Evolutionary conservation across 345 rosid genomes (phyloP), one percentile per base, ranked within the genome.

Genomic region (Melaleuca quinquenervia): DNA sequence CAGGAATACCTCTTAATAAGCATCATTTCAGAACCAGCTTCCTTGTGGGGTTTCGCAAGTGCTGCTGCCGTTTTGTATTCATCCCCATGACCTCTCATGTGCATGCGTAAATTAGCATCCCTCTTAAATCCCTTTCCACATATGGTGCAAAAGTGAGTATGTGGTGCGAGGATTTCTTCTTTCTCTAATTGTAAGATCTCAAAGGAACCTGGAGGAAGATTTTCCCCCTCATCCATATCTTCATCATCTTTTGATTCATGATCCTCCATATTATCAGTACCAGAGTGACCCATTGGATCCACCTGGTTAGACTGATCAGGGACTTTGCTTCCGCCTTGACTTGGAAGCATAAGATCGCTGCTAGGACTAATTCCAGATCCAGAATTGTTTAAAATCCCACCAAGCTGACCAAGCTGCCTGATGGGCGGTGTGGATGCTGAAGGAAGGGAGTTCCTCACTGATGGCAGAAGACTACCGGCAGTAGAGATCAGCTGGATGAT

Each of bases 91-190:
- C 99, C 99, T 91, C 99, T 90, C 99, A 97, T 97, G 87, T 97
- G 99, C 99, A 97, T 97, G 44, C 99, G 91, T 82, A 97, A 89
- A 87, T 97, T 97, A 0, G 99, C 99, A 55, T 97, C 99, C 88
- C 99, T 92, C 90, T 97, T 97, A 86, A 97, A 97, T 52, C 99
- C 99, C 83, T 97, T 97, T n/a, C 99, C 99, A 84, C 99, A 97
- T 83, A 97, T 95, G 0, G 94, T 93, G 88, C 99, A 97, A 91
- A 97, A 97, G 88, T 97, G 98, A 18, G 99, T 95, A 88, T 97
- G 99, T 5, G 98, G 99, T 12, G 99, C 99, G 13, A 97, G 98
- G 88, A 97, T 97, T 90, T 97, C 99, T 89, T 97, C 99, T 87
- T 95, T 97, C 89, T 97, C 98, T 36, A 95, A 92, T 90, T 96